These are phyloP conservation scores for Ulvella scutata DNA, from an alignment of 139 green algal genomes.

Conservation along the genomic window DNA sequence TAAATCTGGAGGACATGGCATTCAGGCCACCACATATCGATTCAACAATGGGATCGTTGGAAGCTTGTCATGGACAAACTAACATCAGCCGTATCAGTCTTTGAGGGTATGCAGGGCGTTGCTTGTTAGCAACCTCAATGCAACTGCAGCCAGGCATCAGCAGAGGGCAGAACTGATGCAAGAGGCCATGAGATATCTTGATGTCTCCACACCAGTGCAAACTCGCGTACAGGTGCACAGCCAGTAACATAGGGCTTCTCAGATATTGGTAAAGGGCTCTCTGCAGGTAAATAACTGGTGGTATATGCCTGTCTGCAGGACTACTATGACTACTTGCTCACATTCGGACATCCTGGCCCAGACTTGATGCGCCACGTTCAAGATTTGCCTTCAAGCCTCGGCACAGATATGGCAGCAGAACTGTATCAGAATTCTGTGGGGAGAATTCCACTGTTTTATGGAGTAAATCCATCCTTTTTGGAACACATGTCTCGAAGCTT, in stretches of 20 bases:
- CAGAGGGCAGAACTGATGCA: constrained; percentile 42
- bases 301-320: constrained; percentile 8
- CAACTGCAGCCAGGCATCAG: constrained; percentile 28
- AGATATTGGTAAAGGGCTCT: too few relatives aligned
- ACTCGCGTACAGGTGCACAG: not conserved
- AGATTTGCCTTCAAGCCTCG: constrained; percentile 29
- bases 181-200: constrained; percentile 26
- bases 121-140: constrained; percentile 46
- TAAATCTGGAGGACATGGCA: too few relatives aligned
- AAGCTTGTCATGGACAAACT: too few relatives aligned
- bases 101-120: too few relatives aligned
- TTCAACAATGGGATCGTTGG: too few relatives aligned
- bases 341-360: constrained; percentile 32
- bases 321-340: constrained; percentile 32
- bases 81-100: too few relatives aligned
- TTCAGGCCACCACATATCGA: too few relatives aligned
- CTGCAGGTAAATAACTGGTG: constrained; percentile 24
- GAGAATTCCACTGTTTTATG: constrained; percentile 30
- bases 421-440: constrained; percentile 19
- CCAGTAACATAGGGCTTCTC: not conserved
- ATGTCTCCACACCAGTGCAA: not conserved
- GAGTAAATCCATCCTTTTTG: constrained; percentile 34
- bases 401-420: constrained; percentile 25
- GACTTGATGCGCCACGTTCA: constrained; percentile 33
- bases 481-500: constrained; percentile 29